Evolutionary conservation across 768 basidiomycete genomes (phyloP), one percentile per base, ranked within the genome.

Genomic region (Leccinum sublutescens): DNA sequence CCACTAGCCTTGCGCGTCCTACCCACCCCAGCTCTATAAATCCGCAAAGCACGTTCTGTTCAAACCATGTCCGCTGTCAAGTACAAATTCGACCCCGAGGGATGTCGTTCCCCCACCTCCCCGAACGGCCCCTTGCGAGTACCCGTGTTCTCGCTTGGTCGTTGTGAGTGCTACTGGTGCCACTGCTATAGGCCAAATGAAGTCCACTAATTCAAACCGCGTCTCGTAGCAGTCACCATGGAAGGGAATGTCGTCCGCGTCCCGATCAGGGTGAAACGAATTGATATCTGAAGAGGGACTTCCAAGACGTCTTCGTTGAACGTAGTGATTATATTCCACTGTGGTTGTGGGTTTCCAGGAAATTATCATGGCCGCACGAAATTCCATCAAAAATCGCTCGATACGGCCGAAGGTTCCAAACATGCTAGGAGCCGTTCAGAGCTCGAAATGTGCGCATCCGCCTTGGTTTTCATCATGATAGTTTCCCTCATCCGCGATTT

Each of bases 331-430:
- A n/a, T 40, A 9, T n/a, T n/a, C 17, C 17, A 8, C 38, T n/a
- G 17, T n/a, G 38, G 9, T 40, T 40, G 17, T 40, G 6, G 8
- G 38, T 14, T 12, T 40, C 23, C 21, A 79, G 73, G 85, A 86
- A 43, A 78, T 83, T 58, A 76, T 86, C 74, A 80, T 79, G 68
- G 70, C 75, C 7, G 82, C 82, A 77, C 51, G 82, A 85, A 54
- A 69, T 73, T 21, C 82, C 6, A 77, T 83, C 69, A 82, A 81
- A 68, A 74, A 67, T 74, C 77, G 71, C 77, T 82, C 58, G 77
- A 82, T 58, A 77, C 74, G 17, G 80, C 80, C 1, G 80, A 82
- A 58, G 36, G 15, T 40, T 17, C 9, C 17, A 40, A 67, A 11
- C 79, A 81, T 56, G 68, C 74, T 48, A 67, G 75, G 52, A 84